phyloP scores from a whole-genome alignment of 352 stramenopile genomes.

The Thalassiosira mediterranea region DNA sequence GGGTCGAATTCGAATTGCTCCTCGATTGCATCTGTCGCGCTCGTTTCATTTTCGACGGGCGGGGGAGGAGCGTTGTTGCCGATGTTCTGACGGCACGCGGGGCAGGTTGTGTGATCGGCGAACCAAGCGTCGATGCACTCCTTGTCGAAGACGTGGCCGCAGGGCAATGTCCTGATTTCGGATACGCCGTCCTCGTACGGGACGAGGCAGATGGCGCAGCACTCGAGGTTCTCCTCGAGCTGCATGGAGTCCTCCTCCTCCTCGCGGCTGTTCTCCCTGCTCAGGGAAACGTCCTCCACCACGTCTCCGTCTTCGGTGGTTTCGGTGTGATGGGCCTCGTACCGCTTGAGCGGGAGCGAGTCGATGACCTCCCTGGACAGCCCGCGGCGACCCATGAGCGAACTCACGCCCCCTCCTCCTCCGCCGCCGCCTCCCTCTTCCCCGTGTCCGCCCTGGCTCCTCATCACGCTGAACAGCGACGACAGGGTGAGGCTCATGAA shows the following conservation, averaged over 20 bases:
- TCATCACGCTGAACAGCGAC: constrained; percentile 53
- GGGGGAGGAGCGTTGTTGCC: too few species aligned
- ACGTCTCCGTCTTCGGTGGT: constrained; percentile 4
- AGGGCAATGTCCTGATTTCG: constrained; percentile 91
- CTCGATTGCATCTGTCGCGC: too few species aligned
- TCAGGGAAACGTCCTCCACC: constrained; percentile 12
- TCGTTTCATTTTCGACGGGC: too few species aligned
- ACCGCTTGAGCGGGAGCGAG: constrained; percentile 61
- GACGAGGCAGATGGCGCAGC: constrained; percentile 91
- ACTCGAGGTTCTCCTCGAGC: constrained; percentile 50
- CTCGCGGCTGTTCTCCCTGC: constrained; percentile 4
- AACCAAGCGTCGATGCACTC: constrained; percentile 92
- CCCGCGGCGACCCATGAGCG: constrained; percentile 28
- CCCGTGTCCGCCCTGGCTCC: constrained; percentile 49
- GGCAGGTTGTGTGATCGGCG: constrained; percentile 90
- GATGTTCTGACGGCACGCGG: constrained; percentile 56
- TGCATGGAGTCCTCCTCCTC: constrained; percentile 2
- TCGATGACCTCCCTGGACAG: constrained; percentile 60
- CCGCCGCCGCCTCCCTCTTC: constrained; percentile 49
- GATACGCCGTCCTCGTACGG: constrained; percentile 87
- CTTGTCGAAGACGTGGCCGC: constrained; percentile 92
- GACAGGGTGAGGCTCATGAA: constrained; percentile 65
- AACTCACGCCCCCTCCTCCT: constrained; percentile 6
- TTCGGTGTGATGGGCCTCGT: constrained; percentile 33
- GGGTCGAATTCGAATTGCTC: too few species aligned